Evolutionary conservation across 768 basidiomycete genomes (phyloP), one percentile per base, ranked within the genome.

Genomic region (Lactarius tabidus): DNA sequence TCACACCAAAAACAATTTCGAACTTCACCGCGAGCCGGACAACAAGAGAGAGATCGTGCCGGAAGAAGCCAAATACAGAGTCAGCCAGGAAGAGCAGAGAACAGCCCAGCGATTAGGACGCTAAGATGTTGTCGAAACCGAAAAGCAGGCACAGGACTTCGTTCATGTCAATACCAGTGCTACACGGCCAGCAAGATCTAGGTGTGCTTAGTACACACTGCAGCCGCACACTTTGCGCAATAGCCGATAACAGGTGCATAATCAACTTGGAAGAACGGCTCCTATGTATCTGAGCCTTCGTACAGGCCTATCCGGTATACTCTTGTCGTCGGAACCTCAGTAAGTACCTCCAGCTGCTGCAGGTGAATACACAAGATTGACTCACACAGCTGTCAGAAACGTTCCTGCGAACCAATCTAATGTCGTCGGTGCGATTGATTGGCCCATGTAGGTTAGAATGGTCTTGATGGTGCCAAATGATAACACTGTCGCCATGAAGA

Each of bases 201-300:
- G 31, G n/a, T 45, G 31, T 54, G 2, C 64, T 39, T 36, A n/a
- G n/a, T n/a, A 65, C 64, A 35, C 48, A 54, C 64, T 60, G 45
- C 64, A 26, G 33, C 36, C 2, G 48, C 55, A 14, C 59, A 53
- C 45, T 33, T 28, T 15, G 38, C 17, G 36, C 1, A 56, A 56
- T 60, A 26, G 8, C 33, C 3, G 43, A 65, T 60, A 23, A 39
- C n/a, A 17, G 9, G 43, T 6, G 23, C 28, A 43, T 57, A 29
- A 45, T 65, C 59, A 7, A 65, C 53, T 5, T 51, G 54, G 45
- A 60, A 65, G 54, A 57, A 65, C 59, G 43, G 57, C n/a, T 39
- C 23, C 64, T 36, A 61, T 2, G 28, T 1, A 33, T 31, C 1
- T 33, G 2, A 1, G 2, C 36, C 0, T 56, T 65, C 64, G 28